A percentile compares a stretch with the other conserved stretches of the same genome.
Evolutionary conservation across 2,329 filamentous ascomycete genomes (phyloP).

Genomic region (Claviceps arundinis): DNA sequence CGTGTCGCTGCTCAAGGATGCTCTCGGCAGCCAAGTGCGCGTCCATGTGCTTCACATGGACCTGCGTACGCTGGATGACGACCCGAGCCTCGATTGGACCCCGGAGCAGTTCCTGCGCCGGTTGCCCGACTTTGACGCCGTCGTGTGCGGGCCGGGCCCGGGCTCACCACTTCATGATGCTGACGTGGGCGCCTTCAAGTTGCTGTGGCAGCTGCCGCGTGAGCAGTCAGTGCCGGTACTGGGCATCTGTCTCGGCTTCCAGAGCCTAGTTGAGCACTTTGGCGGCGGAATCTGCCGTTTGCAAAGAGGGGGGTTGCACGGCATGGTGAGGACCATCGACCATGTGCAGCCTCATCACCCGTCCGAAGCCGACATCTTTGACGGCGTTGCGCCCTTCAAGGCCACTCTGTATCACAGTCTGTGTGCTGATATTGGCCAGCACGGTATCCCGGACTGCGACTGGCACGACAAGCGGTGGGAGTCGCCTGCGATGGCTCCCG

Average conservation of each 20-base stretch:
- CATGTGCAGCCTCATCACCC: conserved; percentile 25
- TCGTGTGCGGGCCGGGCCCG: conserved; percentile 83
- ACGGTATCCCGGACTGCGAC: conserved; percentile 18
- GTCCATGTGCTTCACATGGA: conserved; percentile 27
- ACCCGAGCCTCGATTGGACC: conserved; percentile 33
- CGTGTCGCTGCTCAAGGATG: conserved; percentile 61
- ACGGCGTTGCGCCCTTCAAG: conserved; percentile 41
- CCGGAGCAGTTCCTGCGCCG: conserved; percentile 24
- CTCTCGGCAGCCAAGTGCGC: conserved; percentile 53
- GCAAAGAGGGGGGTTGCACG: conserved; percentile 62
- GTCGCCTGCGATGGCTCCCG: conserved; percentile 19
- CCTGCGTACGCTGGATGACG: conserved; percentile 50
- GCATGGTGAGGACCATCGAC: conserved; percentile 58
- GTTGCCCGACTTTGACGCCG: conserved; percentile 57
- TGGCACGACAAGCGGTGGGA: conserved; percentile 30
- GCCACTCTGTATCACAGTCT: conserved; percentile 69
- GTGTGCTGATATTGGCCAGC: conserved; percentile 40
- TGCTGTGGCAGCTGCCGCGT: conserved; percentile 56
- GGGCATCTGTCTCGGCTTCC: conserved; percentile 82
- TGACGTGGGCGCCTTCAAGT: conserved; percentile 74
- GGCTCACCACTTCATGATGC: conserved; percentile 57
- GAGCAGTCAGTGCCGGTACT: conserved; percentile 58
- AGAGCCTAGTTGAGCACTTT: conserved; percentile 59
- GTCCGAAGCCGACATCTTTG: conserved; percentile 46
- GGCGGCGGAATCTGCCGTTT: conserved; percentile 55